Conservation (phyloP, 345 rosid genomes). For the Arabis alpina region DNA sequence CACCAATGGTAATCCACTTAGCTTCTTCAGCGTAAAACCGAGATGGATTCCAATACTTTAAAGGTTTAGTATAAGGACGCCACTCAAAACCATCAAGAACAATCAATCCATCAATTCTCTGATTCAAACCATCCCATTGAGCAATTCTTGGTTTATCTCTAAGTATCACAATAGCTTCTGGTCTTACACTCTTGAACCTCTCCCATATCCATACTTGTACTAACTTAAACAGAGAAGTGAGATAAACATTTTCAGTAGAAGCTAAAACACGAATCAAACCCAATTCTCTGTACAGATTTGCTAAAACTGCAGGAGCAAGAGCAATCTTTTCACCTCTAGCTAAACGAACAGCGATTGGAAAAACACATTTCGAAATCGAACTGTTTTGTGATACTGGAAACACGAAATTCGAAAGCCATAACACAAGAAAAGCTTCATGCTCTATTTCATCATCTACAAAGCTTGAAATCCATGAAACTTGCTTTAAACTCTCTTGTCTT, state of each 20-base stretch:
- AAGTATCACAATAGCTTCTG: constrained; percentile 30
- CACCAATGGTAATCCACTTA: constrained; percentile 1
- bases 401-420: constrained; percentile 50
- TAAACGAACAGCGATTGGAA: constrained; percentile 43
- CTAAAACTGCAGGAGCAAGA: constrained; percentile 54
- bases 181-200: constrained; percentile 45
- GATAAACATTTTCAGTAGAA: neutral
- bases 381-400: neutral
- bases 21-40: constrained; percentile 43
- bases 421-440: constrained; percentile 55
- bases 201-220: constrained; percentile 61
- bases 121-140: too few species aligned
- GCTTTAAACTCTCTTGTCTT: neutral
- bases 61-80: constrained; percentile 49
- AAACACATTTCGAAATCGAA: neutral
- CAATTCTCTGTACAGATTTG: constrained; percentile 51
- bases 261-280: neutral
- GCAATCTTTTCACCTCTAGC: constrained; percentile 52
- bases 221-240: constrained; percentile 45
- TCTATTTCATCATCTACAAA: constrained; percentile 46
- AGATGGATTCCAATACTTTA: constrained; percentile 42
- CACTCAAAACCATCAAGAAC: constrained; percentile 40
- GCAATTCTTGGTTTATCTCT: constrained; percentile 43
- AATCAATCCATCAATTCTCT: too few species aligned
- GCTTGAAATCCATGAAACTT: constrained; percentile 46